These are phyloP conservation scores for Podila minutissima DNA, from an alignment of 192 early-diverging fungal genomes.

Conservation along the genomic window DNA sequence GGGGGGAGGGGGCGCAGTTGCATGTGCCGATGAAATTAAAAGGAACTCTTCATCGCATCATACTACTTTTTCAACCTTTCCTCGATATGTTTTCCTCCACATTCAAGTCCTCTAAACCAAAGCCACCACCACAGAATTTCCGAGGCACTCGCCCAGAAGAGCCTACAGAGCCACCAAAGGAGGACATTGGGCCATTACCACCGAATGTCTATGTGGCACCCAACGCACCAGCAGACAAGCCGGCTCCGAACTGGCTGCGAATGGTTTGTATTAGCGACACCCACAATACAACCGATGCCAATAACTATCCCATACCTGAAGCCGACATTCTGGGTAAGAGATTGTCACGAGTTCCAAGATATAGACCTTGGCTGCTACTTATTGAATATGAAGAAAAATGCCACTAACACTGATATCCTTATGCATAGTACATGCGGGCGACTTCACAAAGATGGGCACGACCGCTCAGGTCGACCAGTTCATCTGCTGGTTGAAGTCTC, in stretches of 20 bases:
- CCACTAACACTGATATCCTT: neutral
- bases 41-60: no score
- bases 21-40: no score
- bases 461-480: slow-evolving; percentile 22
- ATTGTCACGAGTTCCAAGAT: neutral
- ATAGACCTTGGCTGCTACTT: neutral
- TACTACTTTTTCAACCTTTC: neutral
- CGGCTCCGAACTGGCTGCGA: slow-evolving; percentile 27
- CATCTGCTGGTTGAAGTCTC: slow-evolving; percentile 34
- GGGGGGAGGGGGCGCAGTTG: no score
- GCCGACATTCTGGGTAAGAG: slow-evolving; percentile 34
- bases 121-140: slow-evolving; percentile 16
- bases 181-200: neutral
- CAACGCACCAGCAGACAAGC: slow-evolving; percentile 17
- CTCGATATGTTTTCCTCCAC: neutral
- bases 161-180: neutral
- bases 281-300: slow-evolving; percentile 23
- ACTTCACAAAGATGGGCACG: slow-evolving; percentile 37
- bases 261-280: slow-evolving; percentile 48
- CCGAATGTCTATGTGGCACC: slow-evolving; percentile 14
- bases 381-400: neutral
- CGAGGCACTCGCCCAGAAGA: neutral
- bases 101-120: slow-evolving; percentile 11
- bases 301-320: slow-evolving; percentile 31
- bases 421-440: slow-evolving; percentile 37